Evolutionary conservation across 2,329 filamentous ascomycete species (phyloP), one percentile per base, ranked within the genome.

Genomic region (Davidsoniella eucalypti): DNA sequence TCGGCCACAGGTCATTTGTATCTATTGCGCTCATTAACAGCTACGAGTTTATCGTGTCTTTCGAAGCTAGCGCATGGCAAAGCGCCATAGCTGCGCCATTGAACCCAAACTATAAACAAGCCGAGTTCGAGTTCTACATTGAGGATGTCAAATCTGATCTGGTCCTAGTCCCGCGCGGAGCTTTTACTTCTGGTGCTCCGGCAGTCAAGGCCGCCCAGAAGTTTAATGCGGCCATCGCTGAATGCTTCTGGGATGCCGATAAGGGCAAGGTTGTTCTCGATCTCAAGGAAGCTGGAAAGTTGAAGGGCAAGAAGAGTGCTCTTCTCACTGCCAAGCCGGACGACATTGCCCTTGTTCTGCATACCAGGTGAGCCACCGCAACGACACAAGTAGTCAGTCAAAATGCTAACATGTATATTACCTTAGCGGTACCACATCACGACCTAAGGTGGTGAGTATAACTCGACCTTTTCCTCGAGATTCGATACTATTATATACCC

Each of bases 71-170:
- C 16, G 78, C 84, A n/a, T 87, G 82, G 78, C 86, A 92, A 68
- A 76, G 87, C 58, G 84, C 72, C 26, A 82, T 92, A 57, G 86
- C 86, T 6, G 87, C 87, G 2, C 87, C 86, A n/a, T 69, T 94
- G 56, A 93, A 94, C 64, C 79, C 86, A 39, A 82, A 80, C 42
- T 93, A 93, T 70, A 93, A 88, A 68, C 84, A 92, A 65, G 80
- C 80, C 52, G 86, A 93, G 64, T 92, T 90, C 62, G 86, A 92
- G 63, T 93, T 93, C 66, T 93, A 92, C 65, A 90, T 94, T 59
- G 82, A 87, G 56, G 86, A 94, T 61, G 71, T 93, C 58, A 84
- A 80, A 61, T 90, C 86, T 4, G 81, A 81, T 33, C 69, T 93
- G 53, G 76, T 87, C 29, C 70, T 93, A 36, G 82, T 93, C 8